Conservation (phyloP, 306 rosid species). For the Heteromeles arbutifolia region DNA sequence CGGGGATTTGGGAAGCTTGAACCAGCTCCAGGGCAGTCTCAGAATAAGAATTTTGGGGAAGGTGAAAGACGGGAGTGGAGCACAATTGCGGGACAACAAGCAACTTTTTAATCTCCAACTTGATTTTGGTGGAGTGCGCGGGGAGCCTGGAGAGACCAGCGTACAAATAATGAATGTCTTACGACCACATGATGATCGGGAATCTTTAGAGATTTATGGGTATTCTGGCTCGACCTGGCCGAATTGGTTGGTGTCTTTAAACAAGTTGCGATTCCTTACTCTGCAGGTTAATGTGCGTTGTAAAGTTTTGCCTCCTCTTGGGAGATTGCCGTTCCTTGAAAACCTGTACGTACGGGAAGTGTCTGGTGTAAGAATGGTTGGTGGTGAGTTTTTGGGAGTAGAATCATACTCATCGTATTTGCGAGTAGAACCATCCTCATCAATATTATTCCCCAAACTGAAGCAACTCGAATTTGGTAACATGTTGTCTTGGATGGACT, state of each 20-base stretch:
- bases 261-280: not conserved
- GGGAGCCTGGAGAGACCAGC: too few species aligned
- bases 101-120: not conserved
- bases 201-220: not conserved
- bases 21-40: not conserved
- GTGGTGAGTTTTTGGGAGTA: too few species aligned
- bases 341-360: too few species aligned
- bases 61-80: not conserved
- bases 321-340: not conserved
- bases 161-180: not conserved
- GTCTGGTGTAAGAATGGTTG: too few species aligned
- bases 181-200: not conserved
- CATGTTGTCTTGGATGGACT: not conserved
- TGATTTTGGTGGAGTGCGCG: not conserved
- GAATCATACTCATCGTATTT: too few species aligned
- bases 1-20: not conserved
- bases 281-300: accelerated
- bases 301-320: not conserved
- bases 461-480: not conserved
- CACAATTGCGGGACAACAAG: not conserved
- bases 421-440: too few species aligned
- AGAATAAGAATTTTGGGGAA: not conserved
- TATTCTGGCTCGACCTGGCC: not conserved
- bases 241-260: not conserved
- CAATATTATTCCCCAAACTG: not conserved